Percentiles rank a stretch among this genome's conserved stretches.
These are phyloP conservation scores for Ascoidea rubescens DNA, from an alignment of 805 yeast genomes.

Conservation along the genomic window DNA sequence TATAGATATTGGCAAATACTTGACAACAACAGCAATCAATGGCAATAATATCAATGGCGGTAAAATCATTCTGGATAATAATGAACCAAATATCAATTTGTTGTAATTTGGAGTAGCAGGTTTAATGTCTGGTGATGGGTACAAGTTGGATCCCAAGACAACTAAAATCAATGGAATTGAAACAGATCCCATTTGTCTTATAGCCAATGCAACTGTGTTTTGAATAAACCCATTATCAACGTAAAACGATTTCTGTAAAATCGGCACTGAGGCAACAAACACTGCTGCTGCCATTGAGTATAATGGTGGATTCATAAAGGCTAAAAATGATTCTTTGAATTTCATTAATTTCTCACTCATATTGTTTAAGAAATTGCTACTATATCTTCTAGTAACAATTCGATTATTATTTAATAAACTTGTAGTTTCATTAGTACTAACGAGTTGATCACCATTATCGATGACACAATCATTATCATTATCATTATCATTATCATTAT, in stretches of 20 bases:
- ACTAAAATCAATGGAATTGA: conserved; percentile 68
- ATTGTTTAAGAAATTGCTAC: no score
- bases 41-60: conserved; percentile 62
- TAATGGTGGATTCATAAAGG: conserved; percentile 66
- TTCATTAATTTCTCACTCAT: background rate
- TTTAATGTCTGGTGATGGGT: conserved; percentile 45
- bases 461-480: background rate
- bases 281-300: conserved; percentile 64
- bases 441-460: background rate
- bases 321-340: conserved; percentile 16
- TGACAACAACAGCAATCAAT: conserved; percentile 47
- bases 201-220: conserved; percentile 50
- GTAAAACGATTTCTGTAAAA: conserved; percentile 42
- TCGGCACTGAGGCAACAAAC: conserved; percentile 53
- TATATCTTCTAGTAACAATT: background rate
- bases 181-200: conserved; percentile 55
- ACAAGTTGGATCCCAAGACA: conserved; percentile 66
- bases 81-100: conserved; percentile 54
- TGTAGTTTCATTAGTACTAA: background rate
- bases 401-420: no score
- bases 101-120: conserved; percentile 49
- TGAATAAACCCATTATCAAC: conserved; percentile 45
- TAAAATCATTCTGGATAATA: conserved; percentile 63
- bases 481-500: background rate
- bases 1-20: conserved; percentile 49